These are phyloP conservation scores for Capsicum baccatum DNA, from an alignment of 257 asterid genomes.

Conservation along the genomic window DNA sequence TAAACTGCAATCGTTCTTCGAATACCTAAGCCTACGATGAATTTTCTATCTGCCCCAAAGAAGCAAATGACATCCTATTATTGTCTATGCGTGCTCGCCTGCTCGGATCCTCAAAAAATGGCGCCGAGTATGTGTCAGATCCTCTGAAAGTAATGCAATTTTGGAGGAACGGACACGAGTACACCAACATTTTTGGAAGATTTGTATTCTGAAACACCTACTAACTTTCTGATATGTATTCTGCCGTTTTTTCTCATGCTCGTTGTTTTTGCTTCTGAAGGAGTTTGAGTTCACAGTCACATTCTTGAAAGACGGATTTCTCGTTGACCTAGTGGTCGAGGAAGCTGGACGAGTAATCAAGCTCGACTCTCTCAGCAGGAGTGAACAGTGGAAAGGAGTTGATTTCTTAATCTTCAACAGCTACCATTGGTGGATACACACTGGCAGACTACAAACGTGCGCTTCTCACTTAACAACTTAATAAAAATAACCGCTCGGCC, in stretches of 20 bases:
- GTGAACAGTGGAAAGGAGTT: conserved; percentile 47
- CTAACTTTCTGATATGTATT: conserved; percentile 2
- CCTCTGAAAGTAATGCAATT: background rate
- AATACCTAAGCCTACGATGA: background rate
- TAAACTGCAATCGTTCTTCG: background rate
- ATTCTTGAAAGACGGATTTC: conserved; percentile 63
- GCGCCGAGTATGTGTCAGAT: background rate
- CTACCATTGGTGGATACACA: conserved; percentile 91
- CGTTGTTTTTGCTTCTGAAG: conserved; percentile 36
- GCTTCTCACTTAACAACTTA: background rate
- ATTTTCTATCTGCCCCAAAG: background rate
- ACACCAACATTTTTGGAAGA: background rate
- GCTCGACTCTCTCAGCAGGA: conserved; percentile 58
- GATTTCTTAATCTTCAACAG: conserved; percentile 67
- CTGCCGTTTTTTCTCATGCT: conserved; percentile 8
- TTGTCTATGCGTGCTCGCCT: background rate
- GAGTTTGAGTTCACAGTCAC: conserved; percentile 44
- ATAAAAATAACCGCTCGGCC: background rate
- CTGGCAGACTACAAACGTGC: conserved; percentile 55
- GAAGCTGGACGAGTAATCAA: conserved; percentile 48
- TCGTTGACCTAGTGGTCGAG: conserved; percentile 55
- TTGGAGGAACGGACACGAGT: background rate
- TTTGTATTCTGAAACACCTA: background rate
- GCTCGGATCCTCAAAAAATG: background rate
- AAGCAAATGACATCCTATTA: background rate